Percentiles rank a stretch among this genome's conserved stretches.
Evolutionary conservation across 169 alveolate genomes (phyloP).

Genomic region (Cryptosporidium andersoni): DNA sequence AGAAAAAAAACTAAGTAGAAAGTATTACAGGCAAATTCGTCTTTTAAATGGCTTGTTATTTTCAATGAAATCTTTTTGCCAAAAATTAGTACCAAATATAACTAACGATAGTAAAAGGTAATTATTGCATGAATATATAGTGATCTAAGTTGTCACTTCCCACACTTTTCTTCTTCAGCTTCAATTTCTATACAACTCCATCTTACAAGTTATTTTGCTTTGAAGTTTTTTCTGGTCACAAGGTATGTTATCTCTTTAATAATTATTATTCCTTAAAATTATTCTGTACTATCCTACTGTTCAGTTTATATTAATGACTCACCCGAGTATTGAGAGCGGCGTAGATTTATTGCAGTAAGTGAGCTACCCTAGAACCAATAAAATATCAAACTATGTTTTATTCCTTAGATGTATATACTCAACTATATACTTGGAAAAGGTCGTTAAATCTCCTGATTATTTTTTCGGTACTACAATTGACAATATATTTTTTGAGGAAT

Average conservation of each 20-base stretch:
- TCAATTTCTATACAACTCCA: conserved; percentile 49
- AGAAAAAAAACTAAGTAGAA: conserved; percentile 7
- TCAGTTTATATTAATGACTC: conserved; percentile 56
- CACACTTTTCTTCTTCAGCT: not conserved
- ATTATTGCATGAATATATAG: not conserved
- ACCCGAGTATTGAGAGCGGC: conserved; percentile 40
- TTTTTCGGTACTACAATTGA: conserved; percentile 42
- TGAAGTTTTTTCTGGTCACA: conserved; percentile 69
- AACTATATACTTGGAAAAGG: conserved; percentile 51
- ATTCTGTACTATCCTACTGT: not conserved
- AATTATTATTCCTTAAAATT: not conserved
- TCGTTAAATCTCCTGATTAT: conserved; percentile 52
- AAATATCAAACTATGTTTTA: not conserved
- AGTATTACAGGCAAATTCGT: conserved; percentile 47
- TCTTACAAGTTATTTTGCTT: conserved; percentile 28
- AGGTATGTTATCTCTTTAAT: conserved; percentile 15
- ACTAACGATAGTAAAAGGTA: conserved; percentile 48
- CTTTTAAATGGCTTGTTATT: conserved; percentile 50
- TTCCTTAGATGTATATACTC: conserved; percentile 39
- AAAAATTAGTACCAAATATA: conserved; percentile 39
- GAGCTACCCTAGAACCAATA: too few species aligned
- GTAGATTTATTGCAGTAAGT: conserved; percentile 39
- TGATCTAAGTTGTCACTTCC: not conserved
- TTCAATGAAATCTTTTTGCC: conserved; percentile 67
- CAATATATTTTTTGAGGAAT: conserved; percentile 37